A percentile compares a stretch with the other conserved stretches of the same genome.
These are phyloP conservation scores for Cucurbita maxima DNA, from an alignment of 306 rosid species.

Conservation along the genomic window DNA sequence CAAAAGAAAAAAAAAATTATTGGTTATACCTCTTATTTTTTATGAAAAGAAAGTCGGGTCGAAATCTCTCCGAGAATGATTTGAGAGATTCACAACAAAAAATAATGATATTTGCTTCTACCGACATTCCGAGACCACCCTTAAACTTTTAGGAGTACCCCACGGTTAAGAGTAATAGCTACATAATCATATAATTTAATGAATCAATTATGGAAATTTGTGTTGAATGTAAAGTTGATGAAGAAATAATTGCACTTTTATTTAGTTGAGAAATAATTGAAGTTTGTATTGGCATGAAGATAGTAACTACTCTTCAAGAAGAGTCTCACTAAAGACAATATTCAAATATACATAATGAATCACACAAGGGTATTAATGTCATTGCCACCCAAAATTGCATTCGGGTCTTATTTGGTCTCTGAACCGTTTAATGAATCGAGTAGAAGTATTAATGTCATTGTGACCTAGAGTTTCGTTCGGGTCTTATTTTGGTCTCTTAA, in stretches of 20 bases:
- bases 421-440: not conserved
- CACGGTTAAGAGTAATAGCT: too few species aligned
- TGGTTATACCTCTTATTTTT: too few species aligned
- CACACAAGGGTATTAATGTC: not conserved
- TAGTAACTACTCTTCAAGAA: not conserved
- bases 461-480: not conserved
- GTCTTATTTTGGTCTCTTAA: too few species aligned
- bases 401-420: not conserved
- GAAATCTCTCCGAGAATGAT: too few species aligned
- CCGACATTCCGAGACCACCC: too few species aligned
- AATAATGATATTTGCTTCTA: too few species aligned
- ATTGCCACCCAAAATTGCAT: not conserved
- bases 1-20: too few species aligned
- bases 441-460: not conserved
- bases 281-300: not conserved
- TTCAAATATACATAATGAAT: not conserved
- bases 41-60: too few species aligned
- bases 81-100: too few species aligned
- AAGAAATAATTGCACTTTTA: not conserved
- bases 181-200: not conserved
- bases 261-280: not conserved
- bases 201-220: not conserved
- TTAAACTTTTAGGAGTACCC: too few species aligned
- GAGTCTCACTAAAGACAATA: not conserved
- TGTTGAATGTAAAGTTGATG: not conserved